Percentiles rank a stretch among this genome's conserved stretches.
phyloP scores from a whole-genome alignment of 257 asterid species.

The Plectranthus barbatus region DNA sequence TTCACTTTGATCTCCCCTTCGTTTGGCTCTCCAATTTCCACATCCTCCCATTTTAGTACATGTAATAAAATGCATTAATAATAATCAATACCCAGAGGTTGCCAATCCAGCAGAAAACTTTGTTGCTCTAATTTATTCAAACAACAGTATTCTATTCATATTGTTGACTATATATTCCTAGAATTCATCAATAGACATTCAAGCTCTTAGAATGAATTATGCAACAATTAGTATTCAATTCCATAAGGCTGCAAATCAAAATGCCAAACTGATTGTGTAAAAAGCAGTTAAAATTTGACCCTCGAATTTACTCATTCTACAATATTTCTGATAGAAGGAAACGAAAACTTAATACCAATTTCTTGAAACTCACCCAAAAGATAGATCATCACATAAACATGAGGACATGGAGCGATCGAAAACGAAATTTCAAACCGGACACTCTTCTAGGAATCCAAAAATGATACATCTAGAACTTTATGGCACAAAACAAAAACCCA shows the following conservation, averaged over 20 bases:
- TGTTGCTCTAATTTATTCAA: not conserved
- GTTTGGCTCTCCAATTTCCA: constrained; percentile 81
- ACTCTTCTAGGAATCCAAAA: too few species aligned
- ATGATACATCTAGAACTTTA: too few species aligned
- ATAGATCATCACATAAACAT: not conserved
- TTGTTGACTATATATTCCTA: not conserved
- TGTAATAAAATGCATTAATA: constrained; percentile 11
- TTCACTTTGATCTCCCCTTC: constrained; percentile 85
- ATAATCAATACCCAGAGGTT: not conserved
- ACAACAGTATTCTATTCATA: not conserved
- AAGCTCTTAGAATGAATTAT: too few species aligned
- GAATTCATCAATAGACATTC: not conserved
- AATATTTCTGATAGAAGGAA: too few species aligned
- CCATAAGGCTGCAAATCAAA: too few species aligned
- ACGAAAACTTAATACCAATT: too few species aligned
- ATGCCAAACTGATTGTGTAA: too few species aligned
- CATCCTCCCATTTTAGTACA: constrained; percentile 95
- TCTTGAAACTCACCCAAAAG: not conserved
- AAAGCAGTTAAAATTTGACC: too few species aligned
- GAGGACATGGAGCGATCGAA: too few species aligned
- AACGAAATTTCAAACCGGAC: too few species aligned
- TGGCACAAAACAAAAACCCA: not conserved
- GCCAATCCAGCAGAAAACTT: not conserved
- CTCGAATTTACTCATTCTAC: too few species aligned
- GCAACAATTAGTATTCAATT: too few species aligned